phyloP scores from a whole-genome alignment of 768 basidiomycete species.

The Podaxis sp. region DNA sequence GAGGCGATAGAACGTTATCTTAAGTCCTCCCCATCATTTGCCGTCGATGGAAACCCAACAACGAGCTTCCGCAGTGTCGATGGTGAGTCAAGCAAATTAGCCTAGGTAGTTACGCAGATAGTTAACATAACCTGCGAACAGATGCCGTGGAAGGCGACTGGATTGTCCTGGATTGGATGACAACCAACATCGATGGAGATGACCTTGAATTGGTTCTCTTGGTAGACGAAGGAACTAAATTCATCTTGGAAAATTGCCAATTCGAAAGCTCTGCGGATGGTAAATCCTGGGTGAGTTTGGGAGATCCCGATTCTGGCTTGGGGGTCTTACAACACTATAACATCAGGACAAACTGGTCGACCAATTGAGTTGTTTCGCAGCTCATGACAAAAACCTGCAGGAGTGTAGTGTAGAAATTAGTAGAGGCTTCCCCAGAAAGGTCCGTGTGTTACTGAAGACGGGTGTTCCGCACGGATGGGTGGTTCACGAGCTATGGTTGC shows the following conservation, averaged over 20 bases:
- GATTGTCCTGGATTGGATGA: slow-evolving; percentile 28
- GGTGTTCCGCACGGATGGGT: slow-evolving; percentile 32
- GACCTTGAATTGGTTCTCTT: slow-evolving; percentile 27
- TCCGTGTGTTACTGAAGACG: slow-evolving; percentile 27
- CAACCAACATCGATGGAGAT: slow-evolving; percentile 1
- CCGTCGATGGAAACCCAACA: slow-evolving; percentile 51
- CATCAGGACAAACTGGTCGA: not conserved
- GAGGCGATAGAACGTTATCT: slow-evolving; percentile 38
- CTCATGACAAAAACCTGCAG: not conserved
- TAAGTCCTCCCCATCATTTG: slow-evolving; percentile 46
- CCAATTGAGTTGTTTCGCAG: not conserved
- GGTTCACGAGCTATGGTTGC: slow-evolving; percentile 42
- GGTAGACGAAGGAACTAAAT: slow-evolving; percentile 24
- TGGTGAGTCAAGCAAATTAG: slow-evolving; percentile 34
- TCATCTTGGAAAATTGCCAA: slow-evolving; percentile 19
- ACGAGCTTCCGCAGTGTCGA: slow-evolving; percentile 52
- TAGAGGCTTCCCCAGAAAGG: slow-evolving; percentile 8
- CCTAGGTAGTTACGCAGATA: not conserved
- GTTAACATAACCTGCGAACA: slow-evolving; percentile 7
- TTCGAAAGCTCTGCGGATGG: slow-evolving; percentile 19
- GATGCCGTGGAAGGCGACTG: slow-evolving; percentile 30
- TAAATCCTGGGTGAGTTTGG: slow-evolving; percentile 20
- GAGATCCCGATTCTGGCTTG: not conserved
- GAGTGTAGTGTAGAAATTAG: slow-evolving; percentile 3
- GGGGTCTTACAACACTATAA: not conserved